Evolutionary conservation across 306 rosid genomes (phyloP), one percentile per base, ranked within the genome.

Genomic region (Sicyos baderoa): DNA sequence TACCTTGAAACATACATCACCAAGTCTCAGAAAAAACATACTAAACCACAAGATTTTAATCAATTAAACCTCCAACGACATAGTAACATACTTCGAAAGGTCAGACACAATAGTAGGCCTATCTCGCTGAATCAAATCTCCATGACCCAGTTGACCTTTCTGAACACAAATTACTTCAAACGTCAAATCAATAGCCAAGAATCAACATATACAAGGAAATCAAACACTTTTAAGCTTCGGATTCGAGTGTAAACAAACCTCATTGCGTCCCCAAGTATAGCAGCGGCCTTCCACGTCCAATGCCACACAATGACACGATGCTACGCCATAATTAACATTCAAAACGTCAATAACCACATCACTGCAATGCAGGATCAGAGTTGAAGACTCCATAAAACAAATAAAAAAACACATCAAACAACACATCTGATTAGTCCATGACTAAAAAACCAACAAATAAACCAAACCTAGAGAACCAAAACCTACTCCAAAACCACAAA

Each of bases 101-200:
- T 80, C 99, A 45, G 99, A 93, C 40, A 93, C 97, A 57, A 90
- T 89, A 52, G 99, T 90, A 2, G 99, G 99, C 81, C 99, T 86
- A 79, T 90, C 99, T 16, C 99, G 97, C 85, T 86, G 97, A 79
- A 90, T 83, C 52, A 13, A 78, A 78, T 93, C 99, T 72, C 99
- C 99, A 70, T 93, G 99, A 57, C 99, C 99, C 73, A 93, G 82
- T 80, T 93, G 99, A 67, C 99, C 99, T 73, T 88, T 93, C 99
- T 93, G 94, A 74, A 66, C 76, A 81, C 29, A 76, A 74, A 37
- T 52, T 0, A 70, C 54, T 66, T 59, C 60, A 71, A n/a, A 13
- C 18, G 14, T 64, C 9, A 13, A 74, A 16, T 45, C 5, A 60
- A 71, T 4, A 37, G 2, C 54, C 52, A 54, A 4, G 17, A 61